Percentiles rank a stretch among this genome's conserved stretches.
Conservation (phyloP, 768 basidiomycete genomes). For the Termitomyces sp. region DNA sequence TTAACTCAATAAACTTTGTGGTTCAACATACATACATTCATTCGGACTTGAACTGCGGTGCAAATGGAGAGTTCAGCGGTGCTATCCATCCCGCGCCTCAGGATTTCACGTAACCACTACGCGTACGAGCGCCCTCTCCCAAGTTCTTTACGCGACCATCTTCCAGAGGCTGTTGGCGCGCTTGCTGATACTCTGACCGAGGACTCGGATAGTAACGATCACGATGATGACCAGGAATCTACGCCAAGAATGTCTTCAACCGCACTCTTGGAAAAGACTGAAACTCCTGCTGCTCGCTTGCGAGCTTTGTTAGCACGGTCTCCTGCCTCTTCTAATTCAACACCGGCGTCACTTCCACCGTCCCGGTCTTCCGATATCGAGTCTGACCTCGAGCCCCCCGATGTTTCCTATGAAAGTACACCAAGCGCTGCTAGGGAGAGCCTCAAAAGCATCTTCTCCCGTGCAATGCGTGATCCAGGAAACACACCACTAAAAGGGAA, state of each 20-base stretch:
- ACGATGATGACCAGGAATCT: conserved; percentile 32
- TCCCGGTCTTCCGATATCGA: conserved; percentile 43
- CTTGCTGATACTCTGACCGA: conserved; percentile 19
- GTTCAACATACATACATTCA: neutral
- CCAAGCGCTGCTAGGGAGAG: conserved; percentile 52
- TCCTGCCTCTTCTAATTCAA: conserved; percentile 27
- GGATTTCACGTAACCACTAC: conserved; percentile 24
- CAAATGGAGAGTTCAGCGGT: conserved; percentile 23
- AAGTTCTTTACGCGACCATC: conserved; percentile 27
- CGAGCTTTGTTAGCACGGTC: conserved; percentile 55
- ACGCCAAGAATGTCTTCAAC: conserved; percentile 31
- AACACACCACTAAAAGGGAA: conserved; percentile 54
- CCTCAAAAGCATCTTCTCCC: conserved; percentile 62
- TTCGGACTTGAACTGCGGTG: neutral
- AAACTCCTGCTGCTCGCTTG: conserved; percentile 56
- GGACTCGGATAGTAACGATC: conserved; percentile 20
- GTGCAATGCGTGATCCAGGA: conserved; percentile 57
- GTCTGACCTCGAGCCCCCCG: conserved; percentile 53
- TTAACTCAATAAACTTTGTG: neutral
- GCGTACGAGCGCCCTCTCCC: conserved; percentile 22
- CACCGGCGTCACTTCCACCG: conserved; percentile 20
- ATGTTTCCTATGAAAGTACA: conserved; percentile 24
- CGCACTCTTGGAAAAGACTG: conserved; percentile 17
- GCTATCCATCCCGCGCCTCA: conserved; percentile 27
- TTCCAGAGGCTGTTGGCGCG: conserved; percentile 25